These are phyloP conservation scores for Beauveria asiatica DNA, from an alignment of 2,329 filamentous ascomycete species.

Conservation along the genomic window DNA sequence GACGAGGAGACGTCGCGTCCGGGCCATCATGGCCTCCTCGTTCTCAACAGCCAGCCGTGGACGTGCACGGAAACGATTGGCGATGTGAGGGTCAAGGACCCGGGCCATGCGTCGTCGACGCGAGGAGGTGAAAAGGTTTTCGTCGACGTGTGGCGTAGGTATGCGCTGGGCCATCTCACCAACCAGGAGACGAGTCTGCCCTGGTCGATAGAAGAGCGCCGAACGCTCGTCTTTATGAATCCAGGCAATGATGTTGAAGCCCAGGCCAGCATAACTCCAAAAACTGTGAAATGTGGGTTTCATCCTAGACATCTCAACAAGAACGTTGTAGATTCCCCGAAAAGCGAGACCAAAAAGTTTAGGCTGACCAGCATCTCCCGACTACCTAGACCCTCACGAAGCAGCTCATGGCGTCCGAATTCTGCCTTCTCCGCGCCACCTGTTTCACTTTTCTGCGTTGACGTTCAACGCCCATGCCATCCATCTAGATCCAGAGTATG, in stretches of 20 bases:
- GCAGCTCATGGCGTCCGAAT: constrained; percentile 42
- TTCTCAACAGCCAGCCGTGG: constrained; percentile 30
- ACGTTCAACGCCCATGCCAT: constrained; percentile 90
- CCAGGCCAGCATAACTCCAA: not conserved
- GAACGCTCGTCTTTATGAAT: constrained; percentile 45
- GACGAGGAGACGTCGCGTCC: constrained; percentile 13
- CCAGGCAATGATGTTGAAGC: not conserved
- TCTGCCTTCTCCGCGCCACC: constrained; percentile 57
- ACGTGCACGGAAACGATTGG: constrained; percentile 39
- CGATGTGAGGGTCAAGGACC: constrained; percentile 24
- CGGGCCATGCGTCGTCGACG: not conserved
- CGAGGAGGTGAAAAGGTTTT: constrained; percentile 36
- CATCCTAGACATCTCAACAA: not conserved
- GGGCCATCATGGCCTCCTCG: constrained; percentile 26
- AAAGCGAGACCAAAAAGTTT: not conserved
- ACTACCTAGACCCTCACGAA: constrained; percentile 23
- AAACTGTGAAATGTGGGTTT: constrained; percentile 3
- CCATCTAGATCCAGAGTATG: constrained; percentile 70
- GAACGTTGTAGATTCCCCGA: not conserved
- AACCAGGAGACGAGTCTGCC: not conserved
- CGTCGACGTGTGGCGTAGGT: constrained; percentile 42
- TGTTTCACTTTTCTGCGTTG: constrained; percentile 86
- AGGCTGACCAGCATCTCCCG: not conserved
- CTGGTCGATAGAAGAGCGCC: constrained; percentile 35
- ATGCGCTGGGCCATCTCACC: constrained; percentile 23